Evolutionary conservation across 768 basidiomycete genomes (phyloP).

Genomic region (Lactarius hengduanensis): DNA sequence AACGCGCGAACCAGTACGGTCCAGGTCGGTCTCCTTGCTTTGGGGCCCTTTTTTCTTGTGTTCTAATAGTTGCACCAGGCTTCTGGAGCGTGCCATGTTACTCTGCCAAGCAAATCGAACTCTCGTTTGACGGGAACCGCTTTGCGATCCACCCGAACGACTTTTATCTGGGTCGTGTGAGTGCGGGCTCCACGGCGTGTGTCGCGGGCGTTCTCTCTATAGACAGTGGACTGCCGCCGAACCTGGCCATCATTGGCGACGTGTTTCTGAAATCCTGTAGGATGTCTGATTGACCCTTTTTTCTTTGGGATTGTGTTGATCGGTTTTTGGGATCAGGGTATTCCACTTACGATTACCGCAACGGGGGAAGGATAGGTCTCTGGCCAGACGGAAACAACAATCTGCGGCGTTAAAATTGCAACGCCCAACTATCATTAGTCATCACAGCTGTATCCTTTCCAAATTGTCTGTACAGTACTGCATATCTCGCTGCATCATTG

Average conservation of each 20-base stretch:
- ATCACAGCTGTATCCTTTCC: not conserved
- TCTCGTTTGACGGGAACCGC: slow-evolving; percentile 44
- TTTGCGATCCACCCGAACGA: slow-evolving; percentile 48
- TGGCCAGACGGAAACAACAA: slow-evolving; percentile 54
- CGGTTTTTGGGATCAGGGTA: slow-evolving; percentile 46
- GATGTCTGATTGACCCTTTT: slow-evolving; percentile 5
- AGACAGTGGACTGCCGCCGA: slow-evolving; percentile 45
- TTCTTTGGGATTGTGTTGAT: not conserved
- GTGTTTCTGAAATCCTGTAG: slow-evolving; percentile 67
- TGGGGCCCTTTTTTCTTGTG: too few relatives aligned
- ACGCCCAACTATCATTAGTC: not conserved
- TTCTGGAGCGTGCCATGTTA: slow-evolving; percentile 59
- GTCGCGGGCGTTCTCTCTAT: slow-evolving; percentile 54
- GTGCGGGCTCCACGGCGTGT: slow-evolving; percentile 46
- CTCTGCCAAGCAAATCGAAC: slow-evolving; percentile 36
- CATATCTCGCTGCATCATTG: not conserved
- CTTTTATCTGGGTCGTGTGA: slow-evolving; percentile 53
- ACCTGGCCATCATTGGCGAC: slow-evolving; percentile 62
- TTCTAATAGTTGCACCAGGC: slow-evolving; percentile 32
- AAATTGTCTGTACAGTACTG: not conserved
- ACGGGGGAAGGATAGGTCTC: slow-evolving; percentile 55
- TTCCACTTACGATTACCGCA: slow-evolving; percentile 57
- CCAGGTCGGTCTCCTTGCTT: slow-evolving; percentile 34
- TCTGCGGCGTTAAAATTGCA: not conserved
- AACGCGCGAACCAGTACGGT: slow-evolving; percentile 44